phyloP scores from a whole-genome alignment of 225 moss, liverwort and hornwort species.

The Pseudoscleropodium purum region DNA sequence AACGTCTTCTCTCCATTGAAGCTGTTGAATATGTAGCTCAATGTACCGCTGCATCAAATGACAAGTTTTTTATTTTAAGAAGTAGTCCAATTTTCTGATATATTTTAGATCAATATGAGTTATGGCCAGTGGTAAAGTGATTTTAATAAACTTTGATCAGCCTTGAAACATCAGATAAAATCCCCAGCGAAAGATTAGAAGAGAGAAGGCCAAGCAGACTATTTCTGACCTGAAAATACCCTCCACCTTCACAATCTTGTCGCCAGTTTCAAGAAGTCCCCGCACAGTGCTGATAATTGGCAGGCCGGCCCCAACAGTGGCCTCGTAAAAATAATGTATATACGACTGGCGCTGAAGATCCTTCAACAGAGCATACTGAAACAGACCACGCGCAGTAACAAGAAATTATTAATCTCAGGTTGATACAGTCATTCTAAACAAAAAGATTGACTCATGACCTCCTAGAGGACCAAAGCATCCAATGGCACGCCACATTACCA shows the following conservation, averaged over 20 bases:
- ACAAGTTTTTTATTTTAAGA: not conserved
- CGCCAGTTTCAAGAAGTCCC: constrained; percentile 92
- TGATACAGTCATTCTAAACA: not conserved
- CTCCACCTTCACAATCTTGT: constrained; percentile 82
- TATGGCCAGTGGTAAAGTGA: not conserved
- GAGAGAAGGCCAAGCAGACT: not conserved
- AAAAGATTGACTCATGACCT: not conserved
- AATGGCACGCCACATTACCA: not conserved
- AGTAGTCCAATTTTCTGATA: not conserved
- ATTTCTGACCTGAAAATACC: constrained; percentile 81
- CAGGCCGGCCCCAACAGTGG: constrained; percentile 96
- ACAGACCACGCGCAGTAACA: not conserved
- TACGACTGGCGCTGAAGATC: constrained; percentile 77
- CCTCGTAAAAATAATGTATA: constrained; percentile 97
- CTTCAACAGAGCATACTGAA: constrained; percentile 64
- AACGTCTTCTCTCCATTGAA: constrained; percentile 64
- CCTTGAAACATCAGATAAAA: not conserved
- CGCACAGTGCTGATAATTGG: constrained; percentile 91
- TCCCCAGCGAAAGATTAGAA: not conserved
- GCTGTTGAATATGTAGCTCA: constrained; percentile 96
- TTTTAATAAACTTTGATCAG: not conserved
- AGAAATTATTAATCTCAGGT: not conserved
- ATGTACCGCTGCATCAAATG: constrained; percentile 61
- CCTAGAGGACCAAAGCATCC: not conserved
- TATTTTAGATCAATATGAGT: not conserved